Base-by-base conservation (phyloP, 805 yeast species). In the Wickerhamiella lipophila region DNA sequence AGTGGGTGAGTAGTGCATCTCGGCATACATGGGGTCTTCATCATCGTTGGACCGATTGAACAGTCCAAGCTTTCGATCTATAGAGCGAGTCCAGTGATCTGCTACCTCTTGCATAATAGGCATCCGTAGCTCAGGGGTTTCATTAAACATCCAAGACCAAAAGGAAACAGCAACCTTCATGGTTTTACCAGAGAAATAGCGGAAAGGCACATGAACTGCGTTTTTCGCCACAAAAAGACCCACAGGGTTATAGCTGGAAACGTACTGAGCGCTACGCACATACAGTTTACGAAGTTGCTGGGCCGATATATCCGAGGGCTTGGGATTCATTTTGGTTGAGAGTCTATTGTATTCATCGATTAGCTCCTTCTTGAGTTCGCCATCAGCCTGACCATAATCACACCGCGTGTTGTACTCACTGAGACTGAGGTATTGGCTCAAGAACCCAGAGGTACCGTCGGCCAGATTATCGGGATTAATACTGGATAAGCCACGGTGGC, bases 1-100 rank as follows among this genome's bases (percentile, higher is more conserved):
- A 42, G 94, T 79, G 9, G 98, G 96, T 1, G 87, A 68, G 58
- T 92, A 92, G 54, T 84, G 92, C 98, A 92, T 92, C 46, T 70
- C 72, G 54, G 75, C 66, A 62, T 70, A 80, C 49, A 80, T 83
- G 21, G 89, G 80, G 49, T 71, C 67, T 0, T 57, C 58, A 6
- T 76, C 61, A 61, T 87, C 94, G 54, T 66, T 65, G 5, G 64
- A 57, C 3, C 67, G 70, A 6, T 80, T 74, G 62, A 75, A 88
- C 9, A 89, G 62, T 3, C 97, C 96, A 36, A 67, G 67, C 23
- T 67, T 66, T 26, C 70, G 65, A 30, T 74, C 71, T 40, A 86
- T 75, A 1, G 89, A 74, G 34, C 66, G 64, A 62, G 79, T 83
- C 83, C 94, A 84, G 49, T 74, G 72, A 40, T 71, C 68, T 23